A percentile compares a stretch with the other conserved stretches of the same genome.
phyloP scores from a whole-genome alignment of 2,329 filamentous ascomycete genomes.

The Scedosporium minutisporum region DNA sequence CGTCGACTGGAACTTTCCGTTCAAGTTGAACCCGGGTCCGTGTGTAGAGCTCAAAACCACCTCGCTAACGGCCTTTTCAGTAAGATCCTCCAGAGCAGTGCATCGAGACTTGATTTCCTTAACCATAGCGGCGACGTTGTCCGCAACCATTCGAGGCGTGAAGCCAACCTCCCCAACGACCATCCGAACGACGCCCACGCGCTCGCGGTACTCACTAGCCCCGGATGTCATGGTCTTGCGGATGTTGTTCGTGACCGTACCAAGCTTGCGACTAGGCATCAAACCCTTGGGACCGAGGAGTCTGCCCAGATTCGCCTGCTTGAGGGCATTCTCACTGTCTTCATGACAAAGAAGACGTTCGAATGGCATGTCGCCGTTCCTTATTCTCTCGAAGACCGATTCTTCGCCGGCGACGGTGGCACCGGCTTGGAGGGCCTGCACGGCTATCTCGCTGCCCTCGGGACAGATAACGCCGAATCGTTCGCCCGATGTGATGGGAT shows the following conservation, averaged over 20 bases:
- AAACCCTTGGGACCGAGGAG: constrained; percentile 80
- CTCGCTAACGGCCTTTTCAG: constrained; percentile 39
- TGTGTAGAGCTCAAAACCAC: constrained; percentile 80
- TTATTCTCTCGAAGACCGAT: constrained; percentile 70
- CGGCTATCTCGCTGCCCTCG: constrained; percentile 64
- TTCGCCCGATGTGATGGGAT: constrained; percentile 80
- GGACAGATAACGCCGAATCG: constrained; percentile 85
- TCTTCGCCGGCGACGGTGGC: constrained; percentile 80
- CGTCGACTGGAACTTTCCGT: constrained; percentile 61
- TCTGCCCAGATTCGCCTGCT: constrained; percentile 69
- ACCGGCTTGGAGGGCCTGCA: constrained; percentile 66
- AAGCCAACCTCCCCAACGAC: constrained; percentile 87
- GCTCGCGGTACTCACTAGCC: constrained; percentile 78
- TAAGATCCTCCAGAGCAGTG: constrained; percentile 50
- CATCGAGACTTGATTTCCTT: constrained; percentile 71
- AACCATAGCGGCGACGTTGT: constrained; percentile 74
- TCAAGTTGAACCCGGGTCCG: constrained; percentile 78
- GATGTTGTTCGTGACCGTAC: constrained; percentile 80
- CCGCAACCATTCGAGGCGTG: constrained; percentile 74
- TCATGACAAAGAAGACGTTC: constrained; percentile 82
- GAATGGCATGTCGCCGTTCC: constrained; percentile 68
- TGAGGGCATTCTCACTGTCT: constrained; percentile 66
- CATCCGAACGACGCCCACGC: constrained; percentile 73
- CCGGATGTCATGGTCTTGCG: constrained; percentile 66
- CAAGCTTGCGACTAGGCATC: constrained; percentile 84